Conservation (phyloP, 2,329 filamentous ascomycete genomes). For the Apiospora kogelbergensis region DNA sequence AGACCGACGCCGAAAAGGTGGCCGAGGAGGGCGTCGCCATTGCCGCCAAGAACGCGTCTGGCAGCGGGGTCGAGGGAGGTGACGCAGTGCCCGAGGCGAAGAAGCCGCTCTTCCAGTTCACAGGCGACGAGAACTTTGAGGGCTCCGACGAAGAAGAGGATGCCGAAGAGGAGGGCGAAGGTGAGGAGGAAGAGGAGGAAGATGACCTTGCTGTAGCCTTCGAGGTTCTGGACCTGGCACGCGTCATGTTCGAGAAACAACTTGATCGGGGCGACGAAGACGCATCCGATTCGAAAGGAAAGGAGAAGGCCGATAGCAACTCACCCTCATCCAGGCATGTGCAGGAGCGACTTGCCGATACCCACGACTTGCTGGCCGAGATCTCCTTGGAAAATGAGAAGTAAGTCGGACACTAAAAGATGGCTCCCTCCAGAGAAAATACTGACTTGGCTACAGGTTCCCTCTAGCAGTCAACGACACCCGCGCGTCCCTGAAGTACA, state of each 20-base stretch:
- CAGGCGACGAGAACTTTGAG: constrained; percentile 90
- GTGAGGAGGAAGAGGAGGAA: constrained; percentile 55
- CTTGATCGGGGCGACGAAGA: constrained; percentile 42
- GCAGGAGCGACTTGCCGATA: constrained; percentile 87
- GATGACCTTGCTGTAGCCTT: constrained; percentile 80
- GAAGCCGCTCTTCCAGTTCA: constrained; percentile 88
- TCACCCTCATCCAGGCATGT: constrained; percentile 54
- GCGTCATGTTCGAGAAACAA: constrained; percentile 60
- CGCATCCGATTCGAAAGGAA: constrained; percentile 42
- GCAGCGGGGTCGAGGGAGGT: constrained; percentile 37
- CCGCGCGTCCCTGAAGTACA: constrained; percentile 73
- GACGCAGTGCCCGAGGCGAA: constrained; percentile 45
- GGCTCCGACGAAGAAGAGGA: constrained; percentile 74
- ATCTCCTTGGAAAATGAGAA: constrained; percentile 97
- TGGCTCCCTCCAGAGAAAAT: not conserved
- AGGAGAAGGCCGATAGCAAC: constrained; percentile 41
- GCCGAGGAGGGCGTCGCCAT: constrained; percentile 47
- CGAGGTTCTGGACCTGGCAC: constrained; percentile 80
- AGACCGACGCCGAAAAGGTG: constrained; percentile 40
- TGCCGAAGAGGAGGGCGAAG: constrained; percentile 41
- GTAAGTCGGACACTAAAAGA: constrained; percentile 31
- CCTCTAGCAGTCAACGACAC: constrained; percentile 83
- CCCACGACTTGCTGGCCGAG: constrained; percentile 89
- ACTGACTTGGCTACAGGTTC: constrained; percentile 54
- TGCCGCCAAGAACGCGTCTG: constrained; percentile 42